Percentiles rank a stretch among this genome's conserved stretches.
These are phyloP conservation scores for Cicer judaicum DNA, from an alignment of 306 rosid genomes.

Conservation along the genomic window DNA sequence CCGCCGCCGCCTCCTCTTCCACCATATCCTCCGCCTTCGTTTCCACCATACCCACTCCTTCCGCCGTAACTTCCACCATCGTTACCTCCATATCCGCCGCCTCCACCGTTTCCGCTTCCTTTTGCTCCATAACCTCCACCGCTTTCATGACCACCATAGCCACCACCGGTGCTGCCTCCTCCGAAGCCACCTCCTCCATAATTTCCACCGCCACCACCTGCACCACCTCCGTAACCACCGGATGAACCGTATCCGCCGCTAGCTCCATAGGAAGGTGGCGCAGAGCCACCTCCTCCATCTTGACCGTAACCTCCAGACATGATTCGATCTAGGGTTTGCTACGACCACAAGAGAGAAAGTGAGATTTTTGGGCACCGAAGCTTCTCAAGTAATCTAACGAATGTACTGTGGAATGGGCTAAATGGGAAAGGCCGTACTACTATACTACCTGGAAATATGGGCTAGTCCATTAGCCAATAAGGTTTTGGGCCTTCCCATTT, in stretches of 20 bases:
- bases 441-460: neutral
- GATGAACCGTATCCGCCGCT: slow-evolving; percentile 55
- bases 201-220: slow-evolving; percentile 53
- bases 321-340: slow-evolving; percentile 59
- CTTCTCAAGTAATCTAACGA: slow-evolving; percentile 7
- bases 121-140: slow-evolving; percentile 52
- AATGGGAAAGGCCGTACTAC: neutral
- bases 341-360: slow-evolving; percentile 41
- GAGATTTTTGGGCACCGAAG: slow-evolving; percentile 21
- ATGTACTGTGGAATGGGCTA: slow-evolving; percentile 14
- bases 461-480: neutral
- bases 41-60: slow-evolving; percentile 59
- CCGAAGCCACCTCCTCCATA: slow-evolving; percentile 50
- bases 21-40: slow-evolving; percentile 46
- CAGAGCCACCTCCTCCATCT: slow-evolving; percentile 70
- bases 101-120: slow-evolving; percentile 44
- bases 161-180: slow-evolving; percentile 47
- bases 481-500: neutral
- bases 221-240: slow-evolving; percentile 60
- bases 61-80: slow-evolving; percentile 56
- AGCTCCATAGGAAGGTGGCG: slow-evolving; percentile 73
- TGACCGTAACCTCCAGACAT: slow-evolving; percentile 96
- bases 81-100: slow-evolving; percentile 51
- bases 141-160: slow-evolving; percentile 37
- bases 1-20: slow-evolving; percentile 45